Base-by-base conservation (phyloP, 805 yeast genomes). In the Jamesozyma gamospora region DNA sequence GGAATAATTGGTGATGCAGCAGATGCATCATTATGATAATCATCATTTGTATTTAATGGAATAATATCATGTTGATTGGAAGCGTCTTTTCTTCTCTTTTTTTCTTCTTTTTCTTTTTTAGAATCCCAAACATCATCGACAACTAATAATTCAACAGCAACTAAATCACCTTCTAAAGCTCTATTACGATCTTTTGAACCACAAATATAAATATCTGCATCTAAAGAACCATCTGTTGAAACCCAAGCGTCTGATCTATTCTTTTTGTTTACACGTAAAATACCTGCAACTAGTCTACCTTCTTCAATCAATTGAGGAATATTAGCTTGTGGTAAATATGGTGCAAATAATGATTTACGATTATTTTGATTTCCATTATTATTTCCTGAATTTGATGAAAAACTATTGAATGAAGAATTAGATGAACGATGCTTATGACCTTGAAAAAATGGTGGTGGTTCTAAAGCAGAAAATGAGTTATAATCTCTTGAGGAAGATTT, bases 121-220 rank as follows among this genome's bases (percentile, higher is more conserved):
- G 95, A 81, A 26, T 77, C 86, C 98, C 98, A 92, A 26, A 92
- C 98, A 56, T 92, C 98, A 61, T 92, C 96, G 30, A 92, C 98
- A 17, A 83, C 84, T 41, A 92, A 72, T 46, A 92, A 71, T 61
- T 92, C 98, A 17, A 92, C 88, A 0, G 98, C 98, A 30, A 92
- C 98, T 37, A 86, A 66, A 60, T 92, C 98, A 41, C 96, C 96
- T 63, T 92, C 98, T 40, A 92, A 67, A 2, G 98, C 97, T 59
- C 98, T 79, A 63, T 92, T 92, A 60, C 98, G 82, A 63, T 92
- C 98, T 60, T 92, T 92, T 10, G 97, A 88, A 10, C 98, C 98
- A 67, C 97, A 92, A 49, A 92, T 92, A 56, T 87, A 92, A 45
- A 92, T 86, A 62, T 92, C 98, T 0, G 98, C 94, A 62, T 92